Percentiles rank a stretch among this genome's conserved stretches.
phyloP scores from a whole-genome alignment of 345 rosid species.

The Excoecaria agallocha region DNA sequence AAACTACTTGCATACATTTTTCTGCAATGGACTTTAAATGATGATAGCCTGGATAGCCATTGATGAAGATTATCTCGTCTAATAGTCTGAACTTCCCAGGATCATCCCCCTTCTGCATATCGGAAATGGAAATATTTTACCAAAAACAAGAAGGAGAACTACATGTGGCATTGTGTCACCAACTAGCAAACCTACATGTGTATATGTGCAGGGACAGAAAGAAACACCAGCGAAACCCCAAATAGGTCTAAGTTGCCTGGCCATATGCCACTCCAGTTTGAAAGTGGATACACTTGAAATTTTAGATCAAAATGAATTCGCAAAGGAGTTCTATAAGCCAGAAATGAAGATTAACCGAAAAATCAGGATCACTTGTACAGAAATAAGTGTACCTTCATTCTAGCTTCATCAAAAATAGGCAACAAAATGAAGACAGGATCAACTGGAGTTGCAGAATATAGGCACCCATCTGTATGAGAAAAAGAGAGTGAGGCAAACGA shows the following conservation, averaged over 20 bases:
- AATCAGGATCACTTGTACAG: not conserved
- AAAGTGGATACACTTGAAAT: not conserved
- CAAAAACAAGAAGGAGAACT: not conserved
- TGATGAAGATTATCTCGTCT: conserved; percentile 71
- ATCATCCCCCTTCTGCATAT: conserved; percentile 70
- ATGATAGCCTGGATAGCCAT: conserved; percentile 70
- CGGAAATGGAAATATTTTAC: not conserved
- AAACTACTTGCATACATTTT: conserved; percentile 71
- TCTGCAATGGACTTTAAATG: conserved; percentile 56
- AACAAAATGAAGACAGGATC: conserved; percentile 83
- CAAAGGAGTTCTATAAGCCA: not conserved
- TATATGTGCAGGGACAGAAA: not conserved
- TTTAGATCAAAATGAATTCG: not conserved
- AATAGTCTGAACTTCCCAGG: conserved; percentile 82
- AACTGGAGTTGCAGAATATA: conserved; percentile 69
- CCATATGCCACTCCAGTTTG: not conserved
- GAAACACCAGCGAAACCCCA: not conserved
- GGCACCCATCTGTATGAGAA: conserved; percentile 60
- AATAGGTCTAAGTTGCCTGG: not conserved
- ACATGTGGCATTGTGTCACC: not conserved
- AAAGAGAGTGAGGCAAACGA: not conserved
- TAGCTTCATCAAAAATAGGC: conserved; percentile 79
- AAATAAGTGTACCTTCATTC: conserved; percentile 67
- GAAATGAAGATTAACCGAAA: not conserved
- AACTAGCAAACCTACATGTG: not conserved